Conservation (phyloP, 495 filamentous ascomycete genomes). For the Glonium stellatum region DNA sequence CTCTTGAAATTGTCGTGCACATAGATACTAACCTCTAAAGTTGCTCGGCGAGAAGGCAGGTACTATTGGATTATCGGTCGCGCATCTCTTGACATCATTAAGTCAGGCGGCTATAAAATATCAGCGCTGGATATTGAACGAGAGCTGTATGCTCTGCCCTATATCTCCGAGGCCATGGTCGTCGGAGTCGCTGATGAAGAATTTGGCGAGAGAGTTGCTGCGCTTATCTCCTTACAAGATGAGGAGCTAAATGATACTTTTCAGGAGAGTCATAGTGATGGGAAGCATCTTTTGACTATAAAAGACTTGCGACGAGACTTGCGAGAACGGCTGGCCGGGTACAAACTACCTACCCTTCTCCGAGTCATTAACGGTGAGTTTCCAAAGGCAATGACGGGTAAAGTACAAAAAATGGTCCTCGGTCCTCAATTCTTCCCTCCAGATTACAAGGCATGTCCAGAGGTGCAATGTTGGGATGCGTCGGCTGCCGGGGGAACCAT, state of each 20-base stretch:
- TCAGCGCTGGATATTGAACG: slow-evolving; percentile 42
- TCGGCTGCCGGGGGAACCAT: neutral
- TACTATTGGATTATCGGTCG: slow-evolving; percentile 47
- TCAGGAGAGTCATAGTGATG: slow-evolving; percentile 8
- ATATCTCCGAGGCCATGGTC: slow-evolving; percentile 42
- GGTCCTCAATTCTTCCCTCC: slow-evolving; percentile 42
- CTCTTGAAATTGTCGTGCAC: no score
- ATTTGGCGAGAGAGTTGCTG: slow-evolving; percentile 47
- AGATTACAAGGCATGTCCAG: slow-evolving; percentile 31
- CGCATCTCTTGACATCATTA: slow-evolving; percentile 43
- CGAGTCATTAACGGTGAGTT: slow-evolving; percentile 41
- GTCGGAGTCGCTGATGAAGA: slow-evolving; percentile 43
- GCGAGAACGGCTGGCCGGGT: slow-evolving; percentile 37
- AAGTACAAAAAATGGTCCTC: slow-evolving; percentile 47
- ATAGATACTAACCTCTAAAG: no score
- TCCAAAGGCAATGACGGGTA: slow-evolving; percentile 45
- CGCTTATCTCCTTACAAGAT: slow-evolving; percentile 38
- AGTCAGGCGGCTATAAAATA: slow-evolving; percentile 44
- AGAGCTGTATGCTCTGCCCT: slow-evolving; percentile 37
- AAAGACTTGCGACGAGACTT: slow-evolving; percentile 39
- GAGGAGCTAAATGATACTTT: slow-evolving; percentile 20
- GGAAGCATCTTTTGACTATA: slow-evolving; percentile 34
- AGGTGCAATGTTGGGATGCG: slow-evolving; percentile 40
- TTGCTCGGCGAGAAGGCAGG: slow-evolving; percentile 41
- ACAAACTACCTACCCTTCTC: slow-evolving; percentile 46